Conservation (phyloP, 2,329 filamentous ascomycete species). For the Monilinia vaccinii-corymbosi region DNA sequence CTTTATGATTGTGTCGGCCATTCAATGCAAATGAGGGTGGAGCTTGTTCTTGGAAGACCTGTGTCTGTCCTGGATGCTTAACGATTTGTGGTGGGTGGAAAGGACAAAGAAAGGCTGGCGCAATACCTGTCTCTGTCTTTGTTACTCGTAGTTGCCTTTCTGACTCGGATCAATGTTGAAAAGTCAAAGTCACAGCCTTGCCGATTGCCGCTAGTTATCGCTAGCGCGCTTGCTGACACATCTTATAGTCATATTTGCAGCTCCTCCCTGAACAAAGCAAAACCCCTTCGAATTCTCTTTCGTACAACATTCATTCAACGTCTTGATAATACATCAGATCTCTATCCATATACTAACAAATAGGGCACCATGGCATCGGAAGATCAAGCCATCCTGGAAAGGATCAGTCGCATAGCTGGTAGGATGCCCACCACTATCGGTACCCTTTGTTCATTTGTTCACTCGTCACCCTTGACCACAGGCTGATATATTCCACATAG, state of each 20-base stretch:
- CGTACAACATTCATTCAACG: background rate
- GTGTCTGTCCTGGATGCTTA: background rate
- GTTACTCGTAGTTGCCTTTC: background rate
- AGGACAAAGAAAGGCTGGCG: background rate
- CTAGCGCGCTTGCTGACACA: background rate
- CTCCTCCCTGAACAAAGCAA: background rate
- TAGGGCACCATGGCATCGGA: conserved; percentile 38
- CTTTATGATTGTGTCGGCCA: conserved; percentile 36
- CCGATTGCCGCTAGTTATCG: background rate
- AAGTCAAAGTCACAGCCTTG: conserved; percentile 1
- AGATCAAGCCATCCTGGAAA: conserved; percentile 44
- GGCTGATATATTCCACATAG: conserved; percentile 33
- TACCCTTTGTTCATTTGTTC: conserved; percentile 37
- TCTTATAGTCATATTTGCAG: background rate
- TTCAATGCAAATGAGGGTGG: conserved; percentile 11
- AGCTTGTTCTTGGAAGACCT: background rate
- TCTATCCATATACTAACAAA: conserved; percentile 16
- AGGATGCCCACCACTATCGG: conserved; percentile 31
- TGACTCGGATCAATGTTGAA: background rate
- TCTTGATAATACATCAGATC: background rate
- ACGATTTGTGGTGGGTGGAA: background rate
- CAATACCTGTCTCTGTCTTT: background rate
- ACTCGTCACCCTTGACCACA: background rate
- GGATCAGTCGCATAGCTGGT: conserved; percentile 49
- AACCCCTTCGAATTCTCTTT: background rate